Conservation (phyloP, 768 basidiomycete genomes). For the Royoungia palumana region DNA sequence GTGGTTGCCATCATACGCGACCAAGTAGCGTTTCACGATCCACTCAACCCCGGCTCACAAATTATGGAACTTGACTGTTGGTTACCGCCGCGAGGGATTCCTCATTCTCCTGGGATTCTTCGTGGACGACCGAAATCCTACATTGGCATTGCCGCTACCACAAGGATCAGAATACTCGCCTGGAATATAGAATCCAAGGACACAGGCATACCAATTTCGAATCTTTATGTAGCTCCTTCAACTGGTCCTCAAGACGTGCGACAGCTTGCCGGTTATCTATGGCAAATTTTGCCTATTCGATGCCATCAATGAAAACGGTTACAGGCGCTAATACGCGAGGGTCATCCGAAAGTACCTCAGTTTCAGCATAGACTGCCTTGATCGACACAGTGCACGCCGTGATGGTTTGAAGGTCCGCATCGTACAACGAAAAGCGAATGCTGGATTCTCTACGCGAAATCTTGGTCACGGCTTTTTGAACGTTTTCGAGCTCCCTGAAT, state of each 20-base stretch:
- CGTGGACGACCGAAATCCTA: neutral
- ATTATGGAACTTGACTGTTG: neutral
- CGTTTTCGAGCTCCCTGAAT: slow-evolving; percentile 7
- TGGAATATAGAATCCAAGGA: too few species aligned
- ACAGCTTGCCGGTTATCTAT: slow-evolving; percentile 9
- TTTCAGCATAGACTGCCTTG: slow-evolving; percentile 4
- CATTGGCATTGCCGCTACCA: slow-evolving; percentile 11
- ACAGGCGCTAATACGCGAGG: neutral
- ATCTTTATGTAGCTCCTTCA: neutral
- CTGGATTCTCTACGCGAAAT: slow-evolving; percentile 1
- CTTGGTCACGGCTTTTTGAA: slow-evolving; percentile 6
- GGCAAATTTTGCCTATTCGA: slow-evolving; percentile 8
- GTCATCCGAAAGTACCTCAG: neutral
- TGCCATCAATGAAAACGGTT: neutral
- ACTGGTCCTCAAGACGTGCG: slow-evolving; percentile 9
- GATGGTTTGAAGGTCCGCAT: slow-evolving; percentile 7
- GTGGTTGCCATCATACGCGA: slow-evolving; percentile 3
- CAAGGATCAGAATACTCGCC: neutral
- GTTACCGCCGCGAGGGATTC: neutral
- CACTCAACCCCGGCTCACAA: too few species aligned
- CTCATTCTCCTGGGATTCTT: neutral
- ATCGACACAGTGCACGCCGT: slow-evolving; percentile 10
- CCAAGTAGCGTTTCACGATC: too few species aligned
- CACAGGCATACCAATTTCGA: neutral
- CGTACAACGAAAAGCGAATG: slow-evolving; percentile 9